Evolutionary conservation across 805 yeast genomes (phyloP), one percentile per base, ranked within the genome.

Genomic region (Jamesozyma piceae): DNA sequence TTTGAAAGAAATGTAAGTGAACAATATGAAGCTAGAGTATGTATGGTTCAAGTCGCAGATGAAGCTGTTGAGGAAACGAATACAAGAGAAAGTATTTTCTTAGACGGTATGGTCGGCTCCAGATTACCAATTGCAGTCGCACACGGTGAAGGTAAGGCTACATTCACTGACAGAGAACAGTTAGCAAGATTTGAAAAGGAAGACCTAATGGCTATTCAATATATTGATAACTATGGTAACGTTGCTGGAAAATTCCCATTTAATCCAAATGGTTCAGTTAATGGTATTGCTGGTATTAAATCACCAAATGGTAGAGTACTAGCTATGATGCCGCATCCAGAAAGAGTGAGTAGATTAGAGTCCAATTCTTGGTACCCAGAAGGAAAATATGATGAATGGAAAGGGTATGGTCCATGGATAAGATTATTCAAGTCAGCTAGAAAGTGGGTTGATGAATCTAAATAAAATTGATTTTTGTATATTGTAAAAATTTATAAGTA

Each of bases 251-350:
- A 71, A 57, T 92, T 82, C 61, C 98, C 98, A 49, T 83, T 71
- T 71, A 92, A 92, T 72, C 97, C 98, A 43, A 92, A 92, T 66
- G 98, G 98, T 35, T 86, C 97, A 13, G 86, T 92, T 35, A 76
- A 75, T 43, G 97, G 95, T 66, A 85, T 92, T 54, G 83, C 96
- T 31, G 98, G 97, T 72, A 77, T 92, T 43, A 73, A 82, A 49
- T 78, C 89, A 42, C 86, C 87, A 41, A 87, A 85, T 59, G 97
- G 97, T 50, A 80, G 98, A 64, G 97, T 92, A 3, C 71, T 92
- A 55, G 97, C 97, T 4, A 78, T 92, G 88, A 92, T 92, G 98
- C 98, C 98, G 37, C 98, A 92, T 64, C 98, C 98, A 20, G 98
- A 92, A 68, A 85, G 98, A 69, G 92, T 85, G 40, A 73, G 80